phyloP scores from a whole-genome alignment of 2,329 filamentous ascomycete genomes.

The Aspergillus flavus region DNA sequence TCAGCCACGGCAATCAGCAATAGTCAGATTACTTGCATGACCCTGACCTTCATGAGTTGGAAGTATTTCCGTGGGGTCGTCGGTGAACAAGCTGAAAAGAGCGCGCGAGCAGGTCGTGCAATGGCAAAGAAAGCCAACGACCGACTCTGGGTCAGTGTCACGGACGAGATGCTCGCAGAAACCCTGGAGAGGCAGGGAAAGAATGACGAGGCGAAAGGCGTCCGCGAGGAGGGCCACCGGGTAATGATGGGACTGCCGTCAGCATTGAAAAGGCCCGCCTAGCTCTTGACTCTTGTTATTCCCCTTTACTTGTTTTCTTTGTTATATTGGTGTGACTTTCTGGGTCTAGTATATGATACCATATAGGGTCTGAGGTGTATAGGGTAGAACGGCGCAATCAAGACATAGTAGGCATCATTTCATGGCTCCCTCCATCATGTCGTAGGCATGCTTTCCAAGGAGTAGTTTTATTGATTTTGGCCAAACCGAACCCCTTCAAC shows the following conservation, averaged over 20 bases:
- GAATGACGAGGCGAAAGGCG: slow-evolving; percentile 51
- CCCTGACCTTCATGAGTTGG: slow-evolving; percentile 81
- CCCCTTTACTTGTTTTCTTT: background rate
- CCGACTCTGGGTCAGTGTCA: slow-evolving; percentile 76
- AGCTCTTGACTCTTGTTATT: slow-evolving; percentile 11
- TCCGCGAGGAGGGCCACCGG: slow-evolving; percentile 49
- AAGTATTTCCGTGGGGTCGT: slow-evolving; percentile 81
- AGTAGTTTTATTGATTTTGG: too few relatives aligned
- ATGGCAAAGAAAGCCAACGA: slow-evolving; percentile 73
- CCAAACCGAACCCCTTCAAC: background rate
- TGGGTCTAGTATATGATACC: slow-evolving; percentile 34
- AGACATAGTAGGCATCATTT: background rate
- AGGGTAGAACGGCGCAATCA: slow-evolving; percentile 23
- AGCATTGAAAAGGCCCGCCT: slow-evolving; percentile 35
- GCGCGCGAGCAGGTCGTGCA: slow-evolving; percentile 67
- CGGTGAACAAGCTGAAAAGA: slow-evolving; percentile 78
- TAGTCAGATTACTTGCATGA: slow-evolving; percentile 77
- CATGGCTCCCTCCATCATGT: background rate
- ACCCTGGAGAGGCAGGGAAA: slow-evolving; percentile 74
- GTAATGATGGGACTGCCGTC: slow-evolving; percentile 42
- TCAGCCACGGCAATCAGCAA: slow-evolving; percentile 72
- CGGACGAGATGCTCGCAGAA: slow-evolving; percentile 75
- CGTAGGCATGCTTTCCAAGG: background rate
- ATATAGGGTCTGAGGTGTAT: slow-evolving; percentile 25
- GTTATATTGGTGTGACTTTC: slow-evolving; percentile 11